Percentiles rank a stretch among this genome's conserved stretches.
Evolutionary conservation across 2,329 filamentous ascomycete genomes (phyloP).

Genomic region (Colletotrichum zoysiae): DNA sequence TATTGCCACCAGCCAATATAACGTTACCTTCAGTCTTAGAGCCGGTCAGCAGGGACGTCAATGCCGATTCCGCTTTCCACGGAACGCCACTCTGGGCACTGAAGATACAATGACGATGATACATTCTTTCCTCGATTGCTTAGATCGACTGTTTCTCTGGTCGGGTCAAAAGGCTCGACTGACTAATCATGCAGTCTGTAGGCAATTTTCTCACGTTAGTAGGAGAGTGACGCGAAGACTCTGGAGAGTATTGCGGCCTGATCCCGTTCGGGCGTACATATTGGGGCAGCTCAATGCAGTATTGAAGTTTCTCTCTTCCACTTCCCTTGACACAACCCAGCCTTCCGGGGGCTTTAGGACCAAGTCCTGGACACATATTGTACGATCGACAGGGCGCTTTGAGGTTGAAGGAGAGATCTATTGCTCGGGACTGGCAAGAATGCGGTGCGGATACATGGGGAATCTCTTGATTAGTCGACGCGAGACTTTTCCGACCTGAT

Average conservation of each 20-base stretch:
- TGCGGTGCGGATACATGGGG: not conserved
- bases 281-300: no score
- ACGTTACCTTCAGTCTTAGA: no score
- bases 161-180: no score
- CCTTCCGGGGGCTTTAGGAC: not conserved
- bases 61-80: no score
- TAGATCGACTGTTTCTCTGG: no score
- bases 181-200: not conserved
- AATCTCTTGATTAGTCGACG: not conserved
- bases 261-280: no score
- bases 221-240: conserved; percentile 32
- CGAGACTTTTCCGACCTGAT: not conserved
- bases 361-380: not conserved
- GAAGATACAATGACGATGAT: no score
- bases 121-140: no score
- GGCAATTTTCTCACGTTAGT: conserved; percentile 60
- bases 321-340: not conserved
- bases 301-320: not conserved
- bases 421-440: not conserved
- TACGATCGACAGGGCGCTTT: not conserved
- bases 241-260: not conserved
- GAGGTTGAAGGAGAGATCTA: not conserved
- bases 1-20: no score
- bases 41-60: no score
- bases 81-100: no score